Evolutionary conservation across 345 rosid genomes (phyloP).

Genomic region (Gossypium rotundifolium): DNA sequence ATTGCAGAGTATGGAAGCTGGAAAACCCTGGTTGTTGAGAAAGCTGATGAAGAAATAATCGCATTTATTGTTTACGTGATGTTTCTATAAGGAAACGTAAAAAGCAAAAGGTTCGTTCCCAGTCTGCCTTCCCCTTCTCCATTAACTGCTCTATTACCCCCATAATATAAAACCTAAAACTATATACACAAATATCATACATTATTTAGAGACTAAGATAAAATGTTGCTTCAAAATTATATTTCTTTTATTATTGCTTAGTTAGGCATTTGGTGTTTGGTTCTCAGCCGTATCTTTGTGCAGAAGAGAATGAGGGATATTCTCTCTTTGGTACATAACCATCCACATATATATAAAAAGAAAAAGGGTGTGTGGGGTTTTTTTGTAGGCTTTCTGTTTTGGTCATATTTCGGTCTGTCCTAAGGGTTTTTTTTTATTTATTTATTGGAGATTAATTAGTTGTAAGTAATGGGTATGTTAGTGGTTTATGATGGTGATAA

Average conservation of each 20-base stretch:
- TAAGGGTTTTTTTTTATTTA: background rate
- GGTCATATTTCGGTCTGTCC: background rate
- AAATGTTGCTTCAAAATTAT: too few relatives aligned
- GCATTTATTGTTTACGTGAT: constrained; percentile 14
- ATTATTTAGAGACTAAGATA: background rate
- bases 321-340: background rate
- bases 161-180: background rate
- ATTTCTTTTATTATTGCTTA: background rate
- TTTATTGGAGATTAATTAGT: background rate
- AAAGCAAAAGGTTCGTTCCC: constrained; percentile 20
- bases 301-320: constrained; percentile 3
- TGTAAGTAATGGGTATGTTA: background rate
- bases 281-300: background rate
- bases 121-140: background rate
- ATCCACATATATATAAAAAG: background rate
- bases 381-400: background rate
- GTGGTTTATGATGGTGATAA: background rate
- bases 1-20: constrained; percentile 14
- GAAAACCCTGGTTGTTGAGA: constrained; percentile 11
- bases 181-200: background rate
- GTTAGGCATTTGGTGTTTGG: constrained; percentile 8
- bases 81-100: constrained; percentile 11
- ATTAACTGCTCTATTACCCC: background rate
- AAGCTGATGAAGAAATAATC: constrained; percentile 8
- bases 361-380: background rate